Base-by-base conservation (phyloP, 2,329 filamentous ascomycete species). In the Colletotrichum sp. region DNA sequence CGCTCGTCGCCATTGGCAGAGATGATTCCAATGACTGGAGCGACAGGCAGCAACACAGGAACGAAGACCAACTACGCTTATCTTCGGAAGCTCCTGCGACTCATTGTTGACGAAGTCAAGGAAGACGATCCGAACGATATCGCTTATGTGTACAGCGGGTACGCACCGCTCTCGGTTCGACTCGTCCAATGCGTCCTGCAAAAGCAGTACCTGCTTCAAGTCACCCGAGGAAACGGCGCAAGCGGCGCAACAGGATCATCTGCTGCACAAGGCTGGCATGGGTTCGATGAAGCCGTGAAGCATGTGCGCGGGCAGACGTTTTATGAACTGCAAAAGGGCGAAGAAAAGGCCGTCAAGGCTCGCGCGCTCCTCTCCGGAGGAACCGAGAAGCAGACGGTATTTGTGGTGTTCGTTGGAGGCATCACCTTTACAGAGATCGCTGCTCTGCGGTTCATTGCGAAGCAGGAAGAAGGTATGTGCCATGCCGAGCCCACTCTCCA, bases 371-470 rank as follows among this genome's bases (percentile, higher is more conserved):
- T 99, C 52, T 95, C 95, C 63, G 95, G 96, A 1, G 92, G 89
- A 65, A 91, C 91, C 18, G 92, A 92, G 67, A 93, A 93, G 83
- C 98, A 98, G 88, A 96, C 95, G 1, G 94, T 98, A 1, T 95
- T 98, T 81, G 93, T 99, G n/a, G 98, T 99, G 80, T 99, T 99
- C 85, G 88, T 99, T 22, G 97, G 97, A n/a, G 98, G 97, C 3
- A 95, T 99, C 71, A 98, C 96, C 0, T 98, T 98, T 82, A 96
- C 97, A 0, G 97, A 99, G 85, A 96, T 99, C 83, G 96, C 98
- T 55, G 97, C 98, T 24, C 84, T 99, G 82, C 91, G 98, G 71
- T 99, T 98, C 83, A 94, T 99, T 79, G 95, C 95, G 12, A 93
- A 93, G 82, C 93, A 96, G 84, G 93, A 97, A 92, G 91, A 95